Evolutionary conservation across 202 grass and related monocot genomes (phyloP).

Genomic region (Carex sylvatica): DNA sequence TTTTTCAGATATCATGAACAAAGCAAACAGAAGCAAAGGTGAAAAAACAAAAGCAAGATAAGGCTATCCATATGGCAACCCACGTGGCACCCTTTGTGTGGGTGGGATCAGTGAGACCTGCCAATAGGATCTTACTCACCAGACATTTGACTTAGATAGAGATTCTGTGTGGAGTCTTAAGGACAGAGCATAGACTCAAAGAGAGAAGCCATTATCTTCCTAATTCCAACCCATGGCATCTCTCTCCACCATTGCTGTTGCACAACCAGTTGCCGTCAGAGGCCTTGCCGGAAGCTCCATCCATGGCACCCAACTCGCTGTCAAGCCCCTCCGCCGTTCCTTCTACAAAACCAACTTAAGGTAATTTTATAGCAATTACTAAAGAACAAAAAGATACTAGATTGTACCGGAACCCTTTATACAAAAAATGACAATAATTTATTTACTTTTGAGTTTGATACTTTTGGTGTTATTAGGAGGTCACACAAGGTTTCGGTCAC

Average conservation of each 20-base stretch:
- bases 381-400: no score
- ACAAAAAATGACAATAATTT: neutral
- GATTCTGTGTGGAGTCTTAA: slow-evolving; percentile 3
- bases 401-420: no score
- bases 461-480: neutral
- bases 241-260: slow-evolving; percentile 59
- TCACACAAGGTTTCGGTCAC: slow-evolving; percentile 49
- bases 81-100: slow-evolving; percentile 46
- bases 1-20: no score
- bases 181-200: slow-evolving; percentile 11
- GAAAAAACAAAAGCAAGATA: slow-evolving; percentile 42
- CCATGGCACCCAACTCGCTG: slow-evolving; percentile 57
- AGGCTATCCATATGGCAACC: slow-evolving; percentile 52
- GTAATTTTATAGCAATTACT: slow-evolving; percentile 12
- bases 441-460: neutral
- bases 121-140: slow-evolving; percentile 26
- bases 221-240: slow-evolving; percentile 57
- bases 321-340: slow-evolving; percentile 38
- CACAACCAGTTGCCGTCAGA: slow-evolving; percentile 63
- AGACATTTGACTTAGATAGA: no score
- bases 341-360: slow-evolving; percentile 42
- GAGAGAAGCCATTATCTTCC: neutral
- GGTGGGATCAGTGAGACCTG: slow-evolving; percentile 10
- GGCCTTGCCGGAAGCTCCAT: slow-evolving; percentile 87
- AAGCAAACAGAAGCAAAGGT: neutral